A percentile compares a stretch with the other conserved stretches of the same genome.
Conservation (phyloP, 768 basidiomycete genomes). For the Psilocybe azurescens region DNA sequence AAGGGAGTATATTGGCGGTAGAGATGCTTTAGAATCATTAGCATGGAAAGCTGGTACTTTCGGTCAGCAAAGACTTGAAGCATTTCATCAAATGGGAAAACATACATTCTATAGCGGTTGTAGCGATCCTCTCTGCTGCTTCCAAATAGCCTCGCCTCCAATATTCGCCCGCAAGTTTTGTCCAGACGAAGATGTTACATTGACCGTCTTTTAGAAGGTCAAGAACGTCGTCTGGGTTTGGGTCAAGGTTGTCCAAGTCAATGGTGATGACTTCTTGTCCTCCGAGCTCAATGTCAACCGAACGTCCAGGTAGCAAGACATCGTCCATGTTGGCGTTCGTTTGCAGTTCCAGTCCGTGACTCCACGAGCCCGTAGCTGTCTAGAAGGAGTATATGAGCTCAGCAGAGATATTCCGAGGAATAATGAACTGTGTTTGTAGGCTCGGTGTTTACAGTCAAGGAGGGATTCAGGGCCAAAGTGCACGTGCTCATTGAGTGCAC, state of each 20-base stretch:
- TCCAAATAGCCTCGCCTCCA: constrained; percentile 79
- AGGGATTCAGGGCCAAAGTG: too few species aligned
- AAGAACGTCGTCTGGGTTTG: constrained; percentile 75
- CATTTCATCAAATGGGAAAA: constrained; percentile 28
- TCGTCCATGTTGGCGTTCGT: constrained; percentile 38
- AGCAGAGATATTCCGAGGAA: too few species aligned
- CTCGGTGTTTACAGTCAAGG: too few species aligned
- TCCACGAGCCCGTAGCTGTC: too few species aligned
- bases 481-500: too few species aligned
- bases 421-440: too few species aligned
- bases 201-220: constrained; percentile 75
- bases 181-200: constrained; percentile 79
- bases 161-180: constrained; percentile 85
- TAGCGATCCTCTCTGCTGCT: constrained; percentile 78
- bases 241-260: constrained; percentile 87
- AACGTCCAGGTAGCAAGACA: constrained; percentile 42
- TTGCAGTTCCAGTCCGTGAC: neutral
- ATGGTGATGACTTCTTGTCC: constrained; percentile 89
- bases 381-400: too few species aligned
- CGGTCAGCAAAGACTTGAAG: constrained; percentile 15
- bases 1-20: constrained; percentile 79
- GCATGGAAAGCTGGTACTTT: constrained; percentile 52
- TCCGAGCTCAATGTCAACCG: constrained; percentile 80
- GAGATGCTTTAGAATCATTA: constrained; percentile 51
- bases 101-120: constrained; percentile 70